Evolutionary conservation across 2,329 filamentous ascomycete species (phyloP).

Genomic region (Colletotrichum noveboracense): DNA sequence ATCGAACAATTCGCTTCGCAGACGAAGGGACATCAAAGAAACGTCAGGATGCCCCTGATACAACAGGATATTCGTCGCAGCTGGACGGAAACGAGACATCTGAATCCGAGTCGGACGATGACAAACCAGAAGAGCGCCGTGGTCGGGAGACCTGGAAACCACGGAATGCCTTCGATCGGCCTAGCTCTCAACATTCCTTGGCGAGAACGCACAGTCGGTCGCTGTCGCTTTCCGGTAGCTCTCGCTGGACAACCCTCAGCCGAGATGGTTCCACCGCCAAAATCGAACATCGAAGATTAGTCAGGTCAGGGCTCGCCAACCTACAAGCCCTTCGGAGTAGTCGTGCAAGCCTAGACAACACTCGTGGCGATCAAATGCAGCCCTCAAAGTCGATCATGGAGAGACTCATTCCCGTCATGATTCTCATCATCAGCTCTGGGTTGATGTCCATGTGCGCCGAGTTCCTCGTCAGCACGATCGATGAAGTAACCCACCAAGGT

Average conservation of each 20-base stretch:
- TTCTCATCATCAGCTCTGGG: constrained; percentile 58
- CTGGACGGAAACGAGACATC: not conserved
- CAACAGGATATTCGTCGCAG: not conserved
- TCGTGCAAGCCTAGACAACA: not conserved
- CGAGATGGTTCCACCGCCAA: constrained; percentile 25
- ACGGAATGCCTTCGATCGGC: not conserved
- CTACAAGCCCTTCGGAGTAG: constrained; percentile 20
- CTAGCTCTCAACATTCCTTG: constrained; percentile 24
- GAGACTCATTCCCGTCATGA: constrained; percentile 47
- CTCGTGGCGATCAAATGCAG: rapidly evolving
- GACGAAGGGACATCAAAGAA: constrained; percentile 21
- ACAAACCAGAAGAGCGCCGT: not conserved
- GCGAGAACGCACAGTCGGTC: constrained; percentile 27
- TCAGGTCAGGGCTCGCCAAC: constrained; percentile 24
- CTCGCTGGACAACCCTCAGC: constrained; percentile 24
- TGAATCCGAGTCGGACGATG: not conserved
- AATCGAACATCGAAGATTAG: constrained; percentile 11
- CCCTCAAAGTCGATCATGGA: not conserved
- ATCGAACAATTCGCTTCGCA: constrained; percentile 33
- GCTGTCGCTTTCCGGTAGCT: constrained; percentile 29
- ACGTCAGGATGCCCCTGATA: not conserved
- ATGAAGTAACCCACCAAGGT: constrained; percentile 53
- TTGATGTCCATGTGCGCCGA: constrained; percentile 66
- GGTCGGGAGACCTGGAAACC: not conserved
- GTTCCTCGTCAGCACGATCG: constrained; percentile 64